phyloP scores from a whole-genome alignment of 345 rosid genomes.

The Pugionium dolabratum region DNA sequence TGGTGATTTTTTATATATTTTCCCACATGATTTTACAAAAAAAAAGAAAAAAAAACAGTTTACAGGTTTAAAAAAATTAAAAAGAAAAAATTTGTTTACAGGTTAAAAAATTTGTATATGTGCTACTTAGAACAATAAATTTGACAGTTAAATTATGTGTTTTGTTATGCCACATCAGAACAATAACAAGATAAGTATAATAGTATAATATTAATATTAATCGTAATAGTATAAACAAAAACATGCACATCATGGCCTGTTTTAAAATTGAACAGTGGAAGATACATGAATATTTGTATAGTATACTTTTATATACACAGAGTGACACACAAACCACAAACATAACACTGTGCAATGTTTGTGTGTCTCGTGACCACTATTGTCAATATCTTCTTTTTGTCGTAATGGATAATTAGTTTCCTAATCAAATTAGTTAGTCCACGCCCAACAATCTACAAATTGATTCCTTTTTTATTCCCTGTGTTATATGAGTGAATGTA shows the following conservation, averaged over 20 bases:
- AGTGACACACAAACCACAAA: conserved; percentile 33
- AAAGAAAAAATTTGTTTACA: no score
- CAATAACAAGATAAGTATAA: conserved; percentile 10
- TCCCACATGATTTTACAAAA: no score
- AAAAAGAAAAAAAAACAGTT: no score
- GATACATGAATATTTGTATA: conserved; percentile 21
- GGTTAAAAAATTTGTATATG: no score
- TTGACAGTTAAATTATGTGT: no score
- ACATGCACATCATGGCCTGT: conserved; percentile 33
- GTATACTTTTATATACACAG: conserved; percentile 18
- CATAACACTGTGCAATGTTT: conserved; percentile 35
- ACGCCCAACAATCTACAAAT: not conserved
- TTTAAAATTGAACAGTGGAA: conserved; percentile 16
- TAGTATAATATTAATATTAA: not conserved
- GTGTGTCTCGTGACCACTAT: conserved; percentile 25
- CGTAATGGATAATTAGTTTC: not conserved
- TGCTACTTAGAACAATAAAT: no score
- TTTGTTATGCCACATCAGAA: conserved; percentile 5
- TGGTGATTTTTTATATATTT: no score
- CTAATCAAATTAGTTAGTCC: conserved; percentile 11
- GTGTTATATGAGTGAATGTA: not conserved
- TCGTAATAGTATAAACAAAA: conserved; percentile 9
- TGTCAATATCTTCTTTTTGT: conserved; percentile 5
- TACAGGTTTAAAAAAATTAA: no score
- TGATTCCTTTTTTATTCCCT: not conserved